Conservation (phyloP, 257 asterid genomes). For the Nicotiana tomentosiformis region DNA sequence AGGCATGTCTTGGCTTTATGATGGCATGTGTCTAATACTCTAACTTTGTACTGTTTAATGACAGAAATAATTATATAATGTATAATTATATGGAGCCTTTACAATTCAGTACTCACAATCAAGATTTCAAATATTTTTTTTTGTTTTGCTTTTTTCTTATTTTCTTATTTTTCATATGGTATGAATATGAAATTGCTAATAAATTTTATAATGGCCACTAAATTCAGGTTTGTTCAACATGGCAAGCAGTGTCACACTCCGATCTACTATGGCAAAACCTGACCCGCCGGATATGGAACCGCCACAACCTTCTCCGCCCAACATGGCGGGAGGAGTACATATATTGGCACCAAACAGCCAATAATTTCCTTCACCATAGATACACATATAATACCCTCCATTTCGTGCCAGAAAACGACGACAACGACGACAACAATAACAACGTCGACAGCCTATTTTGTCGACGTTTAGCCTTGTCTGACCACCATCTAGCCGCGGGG, state of each 20-base stretch:
- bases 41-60: neutral
- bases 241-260: slow-evolving; percentile 78
- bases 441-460: slow-evolving; percentile 32
- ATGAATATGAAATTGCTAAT: too few species aligned
- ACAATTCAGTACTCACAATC: neutral
- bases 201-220: neutral
- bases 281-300: slow-evolving; percentile 55
- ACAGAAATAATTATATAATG: neutral
- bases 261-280: slow-evolving; percentile 78
- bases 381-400: slow-evolving; percentile 39
- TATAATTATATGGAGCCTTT: neutral
- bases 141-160: too few species aligned
- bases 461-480: slow-evolving; percentile 70
- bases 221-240: slow-evolving; percentile 78
- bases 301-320: slow-evolving; percentile 23
- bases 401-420: slow-evolving; percentile 24
- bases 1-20: neutral
- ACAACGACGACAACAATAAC: slow-evolving; percentile 22
- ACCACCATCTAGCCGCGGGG: slow-evolving; percentile 74
- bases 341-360: slow-evolving; percentile 54
- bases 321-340: slow-evolving; percentile 86
- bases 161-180: neutral
- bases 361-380: slow-evolving; percentile 45
- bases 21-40: neutral
- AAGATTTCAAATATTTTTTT: neutral